Evolutionary conservation across 768 basidiomycete species (phyloP).

Genomic region (Tremella mesenterica): DNA sequence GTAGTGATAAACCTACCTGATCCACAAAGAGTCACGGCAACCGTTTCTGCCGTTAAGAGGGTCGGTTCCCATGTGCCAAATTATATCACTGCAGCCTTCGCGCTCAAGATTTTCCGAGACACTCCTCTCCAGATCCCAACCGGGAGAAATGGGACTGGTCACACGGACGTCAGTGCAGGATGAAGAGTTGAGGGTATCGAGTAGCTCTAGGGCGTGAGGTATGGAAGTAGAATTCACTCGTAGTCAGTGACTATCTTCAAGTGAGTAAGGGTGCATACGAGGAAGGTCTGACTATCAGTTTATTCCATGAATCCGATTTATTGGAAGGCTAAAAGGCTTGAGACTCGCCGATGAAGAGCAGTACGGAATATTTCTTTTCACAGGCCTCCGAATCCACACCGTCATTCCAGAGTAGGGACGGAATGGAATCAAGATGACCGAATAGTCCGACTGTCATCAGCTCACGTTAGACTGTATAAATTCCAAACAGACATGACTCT

Average conservation of each 20-base stretch:
- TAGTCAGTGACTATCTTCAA: background rate
- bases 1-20: background rate
- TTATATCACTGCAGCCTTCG: background rate
- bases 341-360: background rate
- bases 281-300: background rate
- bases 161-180: background rate
- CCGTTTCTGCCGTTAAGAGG: background rate
- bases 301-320: background rate
- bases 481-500: background rate
- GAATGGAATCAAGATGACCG: no score
- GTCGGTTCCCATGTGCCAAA: background rate
- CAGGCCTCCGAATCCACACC: background rate
- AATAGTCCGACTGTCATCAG: background rate
- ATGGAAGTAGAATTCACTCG: background rate
- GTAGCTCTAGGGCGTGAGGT: background rate
- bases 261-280: background rate
- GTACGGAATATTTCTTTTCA: background rate
- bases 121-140: background rate
- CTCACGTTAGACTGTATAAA: background rate
- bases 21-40: background rate
- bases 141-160: background rate
- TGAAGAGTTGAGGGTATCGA: background rate
- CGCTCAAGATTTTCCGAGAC: background rate
- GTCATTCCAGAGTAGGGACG: background rate
- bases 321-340: background rate